These are phyloP conservation scores for Sesbania bispinosa DNA, from an alignment of 306 rosid species.

Conservation along the genomic window DNA sequence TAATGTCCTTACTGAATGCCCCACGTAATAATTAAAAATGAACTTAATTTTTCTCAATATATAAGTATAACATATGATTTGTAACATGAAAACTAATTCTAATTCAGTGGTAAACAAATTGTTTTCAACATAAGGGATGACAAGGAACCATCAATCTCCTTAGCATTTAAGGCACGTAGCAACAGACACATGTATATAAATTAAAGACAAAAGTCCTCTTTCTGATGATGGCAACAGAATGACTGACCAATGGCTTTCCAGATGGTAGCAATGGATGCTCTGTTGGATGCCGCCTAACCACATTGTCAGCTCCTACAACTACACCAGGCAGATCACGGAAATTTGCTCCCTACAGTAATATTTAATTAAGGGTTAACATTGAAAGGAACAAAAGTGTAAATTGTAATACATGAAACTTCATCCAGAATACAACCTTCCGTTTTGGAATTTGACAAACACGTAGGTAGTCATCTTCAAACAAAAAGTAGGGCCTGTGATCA, in stretches of 20 bases:
- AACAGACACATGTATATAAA: background rate
- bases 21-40: background rate
- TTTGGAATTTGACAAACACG: constrained; percentile 93
- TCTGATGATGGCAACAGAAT: constrained; percentile 13
- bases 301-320: constrained; percentile 80
- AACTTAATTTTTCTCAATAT: background rate
- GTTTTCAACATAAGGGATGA: background rate
- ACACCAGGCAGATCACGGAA: constrained; percentile 93
- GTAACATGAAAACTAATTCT: background rate
- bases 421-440: constrained; percentile 56
- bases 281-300: constrained; percentile 58
- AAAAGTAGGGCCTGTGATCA: constrained; percentile 59
- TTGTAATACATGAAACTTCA: constrained; percentile 2
- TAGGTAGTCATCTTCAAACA: constrained; percentile 62
- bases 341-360: constrained; percentile 73
- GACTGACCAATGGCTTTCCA: constrained; percentile 77
- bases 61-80: background rate
- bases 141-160: background rate
- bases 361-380: constrained; percentile 11
- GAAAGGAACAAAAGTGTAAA: constrained; percentile 23
- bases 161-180: background rate
- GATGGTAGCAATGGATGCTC: constrained; percentile 59
- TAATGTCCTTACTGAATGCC: background rate
- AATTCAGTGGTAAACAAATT: background rate
- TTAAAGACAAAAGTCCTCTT: background rate